These are phyloP conservation scores for Cercospora nicotianae DNA, from an alignment of 2,329 filamentous ascomycete genomes.

Conservation along the genomic window DNA sequence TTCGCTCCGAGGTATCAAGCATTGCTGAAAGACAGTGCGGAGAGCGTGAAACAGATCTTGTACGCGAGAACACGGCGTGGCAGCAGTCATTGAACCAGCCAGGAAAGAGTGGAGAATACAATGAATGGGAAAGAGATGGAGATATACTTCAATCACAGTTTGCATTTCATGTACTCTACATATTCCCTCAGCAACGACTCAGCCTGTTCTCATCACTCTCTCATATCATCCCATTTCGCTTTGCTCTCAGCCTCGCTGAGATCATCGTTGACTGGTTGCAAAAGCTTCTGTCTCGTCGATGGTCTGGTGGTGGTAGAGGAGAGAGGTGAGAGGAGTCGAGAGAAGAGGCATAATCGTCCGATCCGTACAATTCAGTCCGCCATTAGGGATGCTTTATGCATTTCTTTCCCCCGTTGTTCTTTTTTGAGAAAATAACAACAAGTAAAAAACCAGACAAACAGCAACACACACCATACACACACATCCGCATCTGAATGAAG, in stretches of 20 bases:
- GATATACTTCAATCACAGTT: not conserved
- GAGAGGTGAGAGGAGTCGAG: not conserved
- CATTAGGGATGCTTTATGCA: not conserved
- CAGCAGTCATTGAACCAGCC: not conserved
- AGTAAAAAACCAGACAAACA: not conserved
- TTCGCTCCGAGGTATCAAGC: not conserved
- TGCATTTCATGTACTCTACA: constrained; percentile 1
- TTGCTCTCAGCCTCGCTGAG: not conserved
- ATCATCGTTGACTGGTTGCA: not conserved
- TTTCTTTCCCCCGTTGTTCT: not conserved
- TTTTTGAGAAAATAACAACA: not conserved
- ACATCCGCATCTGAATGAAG: constrained; percentile 8
- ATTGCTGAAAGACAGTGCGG: not conserved
- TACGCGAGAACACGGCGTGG: not conserved
- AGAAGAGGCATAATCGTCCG: not conserved
- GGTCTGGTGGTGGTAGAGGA: not conserved
- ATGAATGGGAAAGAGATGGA: not conserved
- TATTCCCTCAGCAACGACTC: not conserved
- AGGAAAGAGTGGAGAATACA: not conserved
- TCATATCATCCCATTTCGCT: not conserved
- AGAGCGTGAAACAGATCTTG: not conserved
- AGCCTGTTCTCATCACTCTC: not conserved
- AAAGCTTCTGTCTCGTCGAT: not conserved
- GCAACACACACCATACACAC: constrained; percentile 12
- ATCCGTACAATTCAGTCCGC: not conserved